Conservation (phyloP, 2,329 filamentous ascomycete genomes). For the Fusarium nanum region DNA sequence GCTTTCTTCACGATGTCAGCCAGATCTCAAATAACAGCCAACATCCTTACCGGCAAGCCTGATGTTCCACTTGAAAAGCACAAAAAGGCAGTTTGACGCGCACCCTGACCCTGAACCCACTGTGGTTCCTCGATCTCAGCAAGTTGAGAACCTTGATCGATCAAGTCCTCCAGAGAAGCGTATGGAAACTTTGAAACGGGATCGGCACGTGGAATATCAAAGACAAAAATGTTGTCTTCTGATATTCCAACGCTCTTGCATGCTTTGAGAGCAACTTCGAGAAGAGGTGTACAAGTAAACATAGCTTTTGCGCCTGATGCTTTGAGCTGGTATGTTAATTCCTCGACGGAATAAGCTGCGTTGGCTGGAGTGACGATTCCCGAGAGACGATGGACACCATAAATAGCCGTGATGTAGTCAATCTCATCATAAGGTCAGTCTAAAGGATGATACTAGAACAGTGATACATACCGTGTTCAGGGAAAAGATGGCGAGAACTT, state of each 20-base stretch:
- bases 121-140: slow-evolving; percentile 62
- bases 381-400: slow-evolving; percentile 78
- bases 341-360: slow-evolving; percentile 75
- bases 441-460: accelerated
- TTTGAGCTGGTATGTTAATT: slow-evolving; percentile 77
- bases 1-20: slow-evolving; percentile 69
- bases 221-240: slow-evolving; percentile 71
- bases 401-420: slow-evolving; percentile 78
- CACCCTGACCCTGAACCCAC: slow-evolving; percentile 74
- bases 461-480: slow-evolving; percentile 72
- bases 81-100: slow-evolving; percentile 76
- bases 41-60: slow-evolving; percentile 70
- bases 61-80: slow-evolving; percentile 86
- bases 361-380: slow-evolving; percentile 80
- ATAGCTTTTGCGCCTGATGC: slow-evolving; percentile 75
- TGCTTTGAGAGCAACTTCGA: slow-evolving; percentile 72
- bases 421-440: slow-evolving; percentile 59
- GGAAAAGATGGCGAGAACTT: slow-evolving; percentile 79
- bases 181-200: slow-evolving; percentile 59
- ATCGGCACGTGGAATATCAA: slow-evolving; percentile 67
- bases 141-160: slow-evolving; percentile 67
- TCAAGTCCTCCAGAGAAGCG: slow-evolving; percentile 70
- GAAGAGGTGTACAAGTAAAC: slow-evolving; percentile 76
- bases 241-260: slow-evolving; percentile 72
- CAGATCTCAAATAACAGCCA: accelerated